Conservation (phyloP, 2,329 filamentous ascomycete species). For the Talaromyces sp. region DNA sequence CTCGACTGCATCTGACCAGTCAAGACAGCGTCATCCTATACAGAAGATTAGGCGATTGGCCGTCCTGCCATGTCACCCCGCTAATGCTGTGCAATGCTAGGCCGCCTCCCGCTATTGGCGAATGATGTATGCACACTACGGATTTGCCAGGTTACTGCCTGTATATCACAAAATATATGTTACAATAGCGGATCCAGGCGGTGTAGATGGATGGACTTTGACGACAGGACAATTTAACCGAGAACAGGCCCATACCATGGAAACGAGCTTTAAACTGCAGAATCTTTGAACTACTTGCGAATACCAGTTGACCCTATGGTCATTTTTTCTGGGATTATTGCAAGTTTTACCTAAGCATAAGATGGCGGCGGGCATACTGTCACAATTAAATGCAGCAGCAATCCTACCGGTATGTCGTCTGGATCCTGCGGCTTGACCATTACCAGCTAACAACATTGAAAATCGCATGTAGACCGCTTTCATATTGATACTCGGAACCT, state of each 20-base stretch:
- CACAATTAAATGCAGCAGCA: not conserved
- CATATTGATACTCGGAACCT: not conserved
- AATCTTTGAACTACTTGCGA: too few relatives aligned
- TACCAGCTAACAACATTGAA: not conserved
- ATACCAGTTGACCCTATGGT: too few relatives aligned
- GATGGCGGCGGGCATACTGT: not conserved
- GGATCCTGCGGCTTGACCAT: not conserved
- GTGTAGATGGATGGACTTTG: too few relatives aligned
- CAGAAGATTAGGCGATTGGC: not conserved
- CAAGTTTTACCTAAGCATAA: not conserved
- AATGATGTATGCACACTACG: too few relatives aligned
- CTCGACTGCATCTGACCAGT: too few relatives aligned
- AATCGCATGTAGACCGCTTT: not conserved
- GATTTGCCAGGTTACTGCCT: not conserved
- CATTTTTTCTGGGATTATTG: not conserved
- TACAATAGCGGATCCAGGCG: too few relatives aligned
- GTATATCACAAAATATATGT: too few relatives aligned
- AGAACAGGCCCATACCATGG: too few relatives aligned
- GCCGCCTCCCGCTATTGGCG: not conserved
- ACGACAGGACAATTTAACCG: too few relatives aligned
- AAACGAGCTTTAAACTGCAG: too few relatives aligned
- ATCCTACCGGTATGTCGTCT: not conserved
- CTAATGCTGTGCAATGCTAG: not conserved
- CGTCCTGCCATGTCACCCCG: not conserved
- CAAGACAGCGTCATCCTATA: too few relatives aligned